Percentiles rank a stretch among this genome's conserved stretches.
Conservation (phyloP, 805 yeast species). For the Candida cerambycidarum region DNA sequence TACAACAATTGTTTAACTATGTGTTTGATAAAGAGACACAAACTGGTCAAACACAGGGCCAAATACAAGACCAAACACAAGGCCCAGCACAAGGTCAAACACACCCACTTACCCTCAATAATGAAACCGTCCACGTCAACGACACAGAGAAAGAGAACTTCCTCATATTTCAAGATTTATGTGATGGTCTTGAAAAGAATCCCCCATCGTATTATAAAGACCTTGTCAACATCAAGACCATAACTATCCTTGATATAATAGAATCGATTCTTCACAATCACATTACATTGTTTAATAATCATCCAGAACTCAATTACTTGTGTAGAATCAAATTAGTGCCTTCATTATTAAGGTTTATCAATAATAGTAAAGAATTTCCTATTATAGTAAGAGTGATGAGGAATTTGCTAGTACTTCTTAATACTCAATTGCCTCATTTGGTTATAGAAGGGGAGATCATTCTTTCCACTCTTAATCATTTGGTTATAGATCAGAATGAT, state of each 20-base stretch:
- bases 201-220: slow-evolving; percentile 52
- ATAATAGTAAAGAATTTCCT: slow-evolving; percentile 57
- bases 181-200: slow-evolving; percentile 61
- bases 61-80: no score
- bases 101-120: slow-evolving; percentile 21
- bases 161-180: slow-evolving; percentile 69
- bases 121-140: slow-evolving; percentile 45
- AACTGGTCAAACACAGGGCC: no score
- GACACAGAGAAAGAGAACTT: slow-evolving; percentile 67
- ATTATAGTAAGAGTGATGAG: slow-evolving; percentile 75
- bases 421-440: slow-evolving; percentile 55
- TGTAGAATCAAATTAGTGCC: slow-evolving; percentile 74
- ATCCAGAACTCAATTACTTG: slow-evolving; percentile 64
- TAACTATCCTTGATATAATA: slow-evolving; percentile 74
- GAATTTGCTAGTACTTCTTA: slow-evolving; percentile 59
- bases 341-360: slow-evolving; percentile 62
- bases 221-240: slow-evolving; percentile 55
- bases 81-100: neutral
- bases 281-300: slow-evolving; percentile 50
- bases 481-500: slow-evolving; percentile 43
- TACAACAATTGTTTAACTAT: slow-evolving; percentile 78
- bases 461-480: slow-evolving; percentile 70
- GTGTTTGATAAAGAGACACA: slow-evolving; percentile 67
- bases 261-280: slow-evolving; percentile 77
- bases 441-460: slow-evolving; percentile 82